A percentile compares a stretch with the other conserved stretches of the same genome.
phyloP scores from a whole-genome alignment of 2,329 filamentous ascomycete species.

The Aspergillus piperis region DNA sequence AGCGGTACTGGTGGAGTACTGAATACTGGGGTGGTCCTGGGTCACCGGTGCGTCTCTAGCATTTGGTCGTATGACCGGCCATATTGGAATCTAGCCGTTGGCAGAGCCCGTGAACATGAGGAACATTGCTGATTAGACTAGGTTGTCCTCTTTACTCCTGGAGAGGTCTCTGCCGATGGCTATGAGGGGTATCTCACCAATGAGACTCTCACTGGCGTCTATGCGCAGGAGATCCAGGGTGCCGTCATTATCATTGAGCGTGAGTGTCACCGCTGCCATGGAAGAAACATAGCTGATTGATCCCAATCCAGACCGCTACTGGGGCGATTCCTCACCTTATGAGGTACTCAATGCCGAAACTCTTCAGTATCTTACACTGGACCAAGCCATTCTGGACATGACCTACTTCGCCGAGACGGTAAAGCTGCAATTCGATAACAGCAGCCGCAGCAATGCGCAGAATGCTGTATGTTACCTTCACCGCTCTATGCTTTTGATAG shows the following conservation, averaged over 20 bases:
- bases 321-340: constrained; percentile 59
- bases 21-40: constrained; percentile 57
- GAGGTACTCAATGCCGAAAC: constrained; percentile 53
- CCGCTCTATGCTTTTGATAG: background rate
- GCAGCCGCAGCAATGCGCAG: constrained; percentile 3
- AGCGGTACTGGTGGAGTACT: constrained; percentile 56
- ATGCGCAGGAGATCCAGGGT: constrained; percentile 55
- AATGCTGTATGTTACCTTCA: constrained; percentile 25
- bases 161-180: constrained; percentile 51
- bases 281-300: background rate
- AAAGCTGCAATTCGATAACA: constrained; percentile 52
- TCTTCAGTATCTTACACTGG: constrained; percentile 56
- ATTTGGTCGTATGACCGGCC: background rate
- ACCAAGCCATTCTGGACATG: constrained; percentile 57
- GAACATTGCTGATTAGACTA: constrained; percentile 18
- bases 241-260: constrained; percentile 60
- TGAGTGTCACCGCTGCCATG: constrained; percentile 24
- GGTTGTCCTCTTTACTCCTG: constrained; percentile 56
- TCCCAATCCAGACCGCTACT: constrained; percentile 54
- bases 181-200: constrained; percentile 57
- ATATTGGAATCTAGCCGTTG: background rate
- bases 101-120: background rate
- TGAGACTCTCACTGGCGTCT: constrained; percentile 51
- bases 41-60: constrained; percentile 48
- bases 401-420: constrained; percentile 57